Evolutionary conservation across 2,329 filamentous ascomycete genomes (phyloP).

Genomic region (Exophiala xenobiotica): DNA sequence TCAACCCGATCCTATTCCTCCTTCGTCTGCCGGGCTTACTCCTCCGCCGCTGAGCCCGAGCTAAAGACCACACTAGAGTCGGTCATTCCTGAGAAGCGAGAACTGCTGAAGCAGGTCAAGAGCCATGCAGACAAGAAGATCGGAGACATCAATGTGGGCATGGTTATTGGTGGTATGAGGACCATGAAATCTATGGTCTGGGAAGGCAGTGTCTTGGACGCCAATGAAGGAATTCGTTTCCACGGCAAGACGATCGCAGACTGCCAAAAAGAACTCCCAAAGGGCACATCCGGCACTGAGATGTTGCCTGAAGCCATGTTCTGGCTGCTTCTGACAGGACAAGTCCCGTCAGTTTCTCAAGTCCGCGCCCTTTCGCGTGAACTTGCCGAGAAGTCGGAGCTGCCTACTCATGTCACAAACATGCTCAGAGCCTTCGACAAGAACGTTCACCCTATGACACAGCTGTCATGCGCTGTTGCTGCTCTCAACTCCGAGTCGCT

Average conservation of each 20-base stretch:
- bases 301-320: constrained; percentile 99
- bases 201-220: constrained; percentile 96
- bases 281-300: constrained; percentile 86
- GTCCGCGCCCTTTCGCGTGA: constrained; percentile 80
- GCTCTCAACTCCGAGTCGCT: constrained; percentile 93
- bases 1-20: constrained; percentile 20
- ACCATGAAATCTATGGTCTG: constrained; percentile 97
- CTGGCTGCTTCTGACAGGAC: constrained; percentile 92
- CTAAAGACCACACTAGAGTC: constrained; percentile 83
- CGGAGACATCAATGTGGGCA: constrained; percentile 90
- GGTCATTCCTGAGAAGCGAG: constrained; percentile 86
- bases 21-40: constrained; percentile 57
- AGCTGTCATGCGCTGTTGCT: constrained; percentile 91
- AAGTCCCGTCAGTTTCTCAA: constrained; percentile 81
- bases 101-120: constrained; percentile 92
- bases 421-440: constrained; percentile 87
- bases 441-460: constrained; percentile 96
- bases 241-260: constrained; percentile 98
- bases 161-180: constrained; percentile 94
- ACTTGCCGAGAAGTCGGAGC: constrained; percentile 78
- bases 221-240: constrained; percentile 96
- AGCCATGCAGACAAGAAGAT: constrained; percentile 76
- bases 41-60: constrained; percentile 75
- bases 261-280: constrained; percentile 89
- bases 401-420: constrained; percentile 80